Base-by-base conservation (phyloP, 2,329 filamentous ascomycete genomes). In the Rutstroemia sydowiana region DNA sequence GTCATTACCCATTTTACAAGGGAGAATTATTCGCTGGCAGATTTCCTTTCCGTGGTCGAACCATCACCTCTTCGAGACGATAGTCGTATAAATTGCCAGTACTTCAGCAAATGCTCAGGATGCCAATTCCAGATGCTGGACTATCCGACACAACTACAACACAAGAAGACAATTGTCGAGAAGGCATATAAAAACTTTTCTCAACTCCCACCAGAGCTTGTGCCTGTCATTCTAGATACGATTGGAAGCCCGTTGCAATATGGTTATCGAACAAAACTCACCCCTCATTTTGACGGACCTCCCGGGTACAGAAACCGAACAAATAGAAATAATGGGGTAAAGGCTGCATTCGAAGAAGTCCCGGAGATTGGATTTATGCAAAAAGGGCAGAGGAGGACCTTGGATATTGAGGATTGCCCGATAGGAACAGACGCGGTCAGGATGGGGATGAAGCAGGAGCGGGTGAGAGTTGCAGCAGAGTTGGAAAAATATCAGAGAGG, bases 41-140 rank as follows among this genome's bases (percentile, higher is more conserved):
- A 97, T 70, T 89, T 95, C 63, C 65, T 97, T 64, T 84, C 84
- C 55, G 79, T 97, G 39, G 72, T 84, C 32, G 80, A 78, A 52
- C 83, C 91, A 0, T 90, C 88, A 0, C 77, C 82, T 1, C 74
- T 85, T 50, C 85, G 93, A 62, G 85, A 95, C 62, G 87, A 93
- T 63, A 75, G 77, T 34, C 81, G 87, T 20, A 77, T 95, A 60
- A 77, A 77, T 52, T 98, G 93, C 73, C 78, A 81, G 61, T 97
- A 98, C 74, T 98, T 98, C 65, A 74, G 81, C 37, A 78, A 76
- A 50, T 98, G 93, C 70, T 88, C 86, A 9, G 93, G 93, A 30
- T 98, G 93, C 67, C 93, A 98, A 70, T 91, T 97, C 69, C 93
- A 98, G 73, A 96, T 97, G 88, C 79, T 98, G 57, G 82, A 88